Base-by-base conservation (phyloP, 1,139 yeast genomes). In the Lodderomyces theae region DNA sequence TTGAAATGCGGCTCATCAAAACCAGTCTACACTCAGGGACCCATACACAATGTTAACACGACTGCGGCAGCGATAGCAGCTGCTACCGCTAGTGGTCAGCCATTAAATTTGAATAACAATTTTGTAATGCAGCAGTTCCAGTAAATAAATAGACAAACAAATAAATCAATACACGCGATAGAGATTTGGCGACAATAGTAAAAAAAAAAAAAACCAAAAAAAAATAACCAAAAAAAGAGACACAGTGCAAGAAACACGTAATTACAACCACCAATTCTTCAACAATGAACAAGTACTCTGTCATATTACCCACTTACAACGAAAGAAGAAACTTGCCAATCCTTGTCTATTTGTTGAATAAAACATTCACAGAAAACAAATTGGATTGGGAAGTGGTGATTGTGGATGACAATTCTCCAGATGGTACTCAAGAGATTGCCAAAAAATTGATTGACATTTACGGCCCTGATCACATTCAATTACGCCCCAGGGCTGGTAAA, bases 1-100 rank as follows among this genome's bases (percentile, higher is more conserved):
- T 70, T 89, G 56, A 83, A 90, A 57, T 89, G 97, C 64, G 95
- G 96, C 2, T 85, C 86, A 1, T 79, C 88, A 32, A 79, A 92
- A 49, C 80, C 81, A 4, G 64, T 71, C 13, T 66, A 72, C 32
- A 53, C 51, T 34, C 48, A 46, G 42, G 51, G 38, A 19, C 18
- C 49, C 12, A 53, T 64, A 28, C 72, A 63, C 46, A 60, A 68
- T 5, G 72, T 71, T 12, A 70, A 69, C 45, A 61, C 72, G n/a
- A 68, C 77, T 0, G 76, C 76, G 1, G 75, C 76, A 5, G 77
- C 76, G 2, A 70, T 71, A 39, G 77, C 77, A 1, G 75, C 77
- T 4, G 77, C 77, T n/a, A 72, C 77, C n/a, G 77, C 77, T 4
- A 66, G 74, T 47, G 77, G 77, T 1, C 76, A 70, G 47, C 73